phyloP scores from a whole-genome alignment of 2,329 filamentous ascomycete species.

The Calonectria pseudoturangicola region DNA sequence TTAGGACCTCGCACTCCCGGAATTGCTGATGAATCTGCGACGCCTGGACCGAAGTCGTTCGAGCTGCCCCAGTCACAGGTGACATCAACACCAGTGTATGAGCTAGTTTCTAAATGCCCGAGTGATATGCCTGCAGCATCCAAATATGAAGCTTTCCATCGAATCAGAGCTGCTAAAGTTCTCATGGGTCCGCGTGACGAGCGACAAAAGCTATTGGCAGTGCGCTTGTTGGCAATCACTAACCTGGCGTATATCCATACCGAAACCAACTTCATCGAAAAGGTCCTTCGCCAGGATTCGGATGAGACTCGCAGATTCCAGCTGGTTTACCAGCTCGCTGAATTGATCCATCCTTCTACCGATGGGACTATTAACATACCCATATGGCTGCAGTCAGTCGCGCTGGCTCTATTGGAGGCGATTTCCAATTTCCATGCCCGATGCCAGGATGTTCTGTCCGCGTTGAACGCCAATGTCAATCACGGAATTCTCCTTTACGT shows the following conservation, averaged over 20 bases:
- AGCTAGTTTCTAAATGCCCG: conserved; percentile 74
- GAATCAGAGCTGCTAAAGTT: conserved; percentile 88
- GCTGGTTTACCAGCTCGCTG: conserved; percentile 92
- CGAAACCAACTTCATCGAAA: conserved; percentile 89
- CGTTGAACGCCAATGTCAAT: conserved; percentile 96
- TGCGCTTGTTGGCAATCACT: conserved; percentile 89
- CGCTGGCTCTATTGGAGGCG: conserved; percentile 88
- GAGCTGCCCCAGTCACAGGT: conserved; percentile 78
- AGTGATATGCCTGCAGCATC: conserved; percentile 81
- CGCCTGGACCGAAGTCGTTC: conserved; percentile 73
- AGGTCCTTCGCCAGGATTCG: conserved; percentile 88
- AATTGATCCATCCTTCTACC: conserved; percentile 89
- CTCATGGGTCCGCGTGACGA: conserved; percentile 79
- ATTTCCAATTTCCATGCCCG: conserved; percentile 86
- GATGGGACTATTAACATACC: conserved; percentile 82
- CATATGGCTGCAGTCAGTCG: conserved; percentile 86
- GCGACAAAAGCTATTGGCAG: conserved; percentile 84
- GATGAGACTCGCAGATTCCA: conserved; percentile 94
- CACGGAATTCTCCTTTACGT: conserved; percentile 96
- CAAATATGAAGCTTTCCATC: conserved; percentile 90
- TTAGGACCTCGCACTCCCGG: conserved; percentile 66
- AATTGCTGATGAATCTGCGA: conserved; percentile 58
- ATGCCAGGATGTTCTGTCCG: conserved; percentile 87
- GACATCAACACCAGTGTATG: conserved; percentile 70
- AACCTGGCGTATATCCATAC: conserved; percentile 93